phyloP scores from a whole-genome alignment of 768 basidiomycete genomes.

The Suillus sp. region DNA sequence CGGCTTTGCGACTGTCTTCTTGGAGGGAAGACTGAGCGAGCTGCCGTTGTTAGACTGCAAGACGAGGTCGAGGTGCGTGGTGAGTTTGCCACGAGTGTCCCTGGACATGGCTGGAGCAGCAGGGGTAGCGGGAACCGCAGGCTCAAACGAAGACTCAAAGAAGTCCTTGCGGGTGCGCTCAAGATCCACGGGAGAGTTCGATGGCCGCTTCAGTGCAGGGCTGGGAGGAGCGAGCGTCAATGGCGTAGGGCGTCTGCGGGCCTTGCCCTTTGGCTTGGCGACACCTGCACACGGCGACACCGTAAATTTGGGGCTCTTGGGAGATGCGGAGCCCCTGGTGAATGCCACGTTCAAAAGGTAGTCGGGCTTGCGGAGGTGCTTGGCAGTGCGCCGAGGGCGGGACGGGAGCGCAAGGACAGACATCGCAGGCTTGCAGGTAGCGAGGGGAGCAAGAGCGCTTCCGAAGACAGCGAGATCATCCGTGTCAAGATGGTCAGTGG shows the following conservation, averaged over 20 bases:
- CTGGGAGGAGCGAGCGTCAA: constrained; percentile 40
- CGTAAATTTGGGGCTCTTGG: constrained; percentile 20
- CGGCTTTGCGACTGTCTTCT: constrained; percentile 24
- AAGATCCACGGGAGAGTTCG: constrained; percentile 39
- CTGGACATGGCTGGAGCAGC: constrained; percentile 8
- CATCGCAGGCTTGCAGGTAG: constrained; percentile 32
- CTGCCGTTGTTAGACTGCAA: constrained; percentile 10
- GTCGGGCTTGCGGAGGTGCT: constrained; percentile 40
- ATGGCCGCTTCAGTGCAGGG: constrained; percentile 34
- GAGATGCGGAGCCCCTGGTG: constrained; percentile 16
- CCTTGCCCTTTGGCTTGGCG: constrained; percentile 28
- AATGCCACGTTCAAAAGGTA: constrained; percentile 37
- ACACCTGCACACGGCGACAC: constrained; percentile 14
- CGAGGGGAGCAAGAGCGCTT: constrained; percentile 25
- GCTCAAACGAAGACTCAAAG: constrained; percentile 47
- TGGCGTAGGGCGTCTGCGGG: constrained; percentile 45
- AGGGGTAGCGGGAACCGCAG: constrained; percentile 21
- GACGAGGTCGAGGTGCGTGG: constrained; percentile 15
- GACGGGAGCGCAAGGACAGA: constrained; percentile 41
- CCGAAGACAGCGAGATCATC: constrained; percentile 41
- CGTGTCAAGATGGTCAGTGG: constrained; percentile 30
- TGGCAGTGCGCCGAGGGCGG: constrained; percentile 37
- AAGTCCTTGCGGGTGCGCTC: constrained; percentile 43
- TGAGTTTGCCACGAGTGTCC: constrained; percentile 7
- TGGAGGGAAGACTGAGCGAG: constrained; percentile 15